A percentile compares a stretch with the other conserved stretches of the same genome.
phyloP scores from a whole-genome alignment of 2,329 filamentous ascomycete species.

The Monilinia fructigena region DNA sequence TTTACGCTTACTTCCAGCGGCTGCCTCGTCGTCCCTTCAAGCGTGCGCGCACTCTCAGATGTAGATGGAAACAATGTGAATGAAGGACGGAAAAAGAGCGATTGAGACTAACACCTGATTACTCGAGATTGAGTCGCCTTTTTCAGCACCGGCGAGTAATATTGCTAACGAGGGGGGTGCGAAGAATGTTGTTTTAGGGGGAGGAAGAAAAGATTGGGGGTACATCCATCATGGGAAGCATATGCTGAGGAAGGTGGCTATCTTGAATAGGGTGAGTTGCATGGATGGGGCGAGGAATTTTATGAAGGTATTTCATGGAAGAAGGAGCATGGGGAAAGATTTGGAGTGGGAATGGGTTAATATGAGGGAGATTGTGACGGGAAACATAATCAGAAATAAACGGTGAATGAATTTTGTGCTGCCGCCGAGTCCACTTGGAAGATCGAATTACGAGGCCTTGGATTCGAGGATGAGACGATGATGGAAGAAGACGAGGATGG shows the following conservation, averaged over 20 bases:
- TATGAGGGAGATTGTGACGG: constrained; percentile 34
- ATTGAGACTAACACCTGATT: constrained; percentile 58
- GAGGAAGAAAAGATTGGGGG: constrained; percentile 50
- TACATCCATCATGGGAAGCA: constrained; percentile 36
- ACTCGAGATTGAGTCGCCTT: constrained; percentile 72
- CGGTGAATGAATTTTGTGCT: constrained; percentile 35
- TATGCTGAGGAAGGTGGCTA: constrained; percentile 59
- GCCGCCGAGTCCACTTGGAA: constrained; percentile 39
- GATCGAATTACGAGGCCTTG: constrained; percentile 41
- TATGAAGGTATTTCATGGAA: constrained; percentile 32
- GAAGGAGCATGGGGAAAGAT: constrained; percentile 18
- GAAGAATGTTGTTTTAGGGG: constrained; percentile 46
- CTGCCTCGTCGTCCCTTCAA: constrained; percentile 37
- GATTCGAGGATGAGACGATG: constrained; percentile 38
- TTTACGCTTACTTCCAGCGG: constrained; percentile 43
- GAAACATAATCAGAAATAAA: constrained; percentile 35
- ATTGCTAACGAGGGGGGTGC: constrained; percentile 57
- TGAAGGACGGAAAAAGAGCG: constrained; percentile 59
- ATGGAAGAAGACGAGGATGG: constrained; percentile 29
- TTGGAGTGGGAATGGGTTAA: not conserved
- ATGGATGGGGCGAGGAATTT: constrained; percentile 42
- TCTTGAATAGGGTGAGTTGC: constrained; percentile 59
- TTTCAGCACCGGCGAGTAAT: constrained; percentile 67
- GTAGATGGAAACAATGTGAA: constrained; percentile 37
- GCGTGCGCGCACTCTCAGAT: constrained; percentile 40